Evolutionary conservation across 306 rosid species (phyloP).

Genomic region (Abrus pulchellus): DNA sequence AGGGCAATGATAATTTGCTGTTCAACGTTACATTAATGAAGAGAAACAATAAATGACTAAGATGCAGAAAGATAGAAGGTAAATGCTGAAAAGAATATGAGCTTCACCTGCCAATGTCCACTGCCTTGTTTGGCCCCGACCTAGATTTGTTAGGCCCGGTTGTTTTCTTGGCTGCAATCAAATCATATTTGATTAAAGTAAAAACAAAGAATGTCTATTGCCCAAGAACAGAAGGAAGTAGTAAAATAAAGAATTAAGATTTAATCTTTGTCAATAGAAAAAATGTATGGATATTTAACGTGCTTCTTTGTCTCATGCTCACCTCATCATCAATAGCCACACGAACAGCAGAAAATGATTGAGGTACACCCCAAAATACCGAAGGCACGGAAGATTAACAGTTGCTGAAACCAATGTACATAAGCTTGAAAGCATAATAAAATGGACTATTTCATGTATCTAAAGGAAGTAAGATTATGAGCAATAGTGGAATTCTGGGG

Average conservation of each 20-base stretch:
- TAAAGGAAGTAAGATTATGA: constrained; percentile 18
- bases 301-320: constrained; percentile 19
- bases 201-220: constrained; percentile 59
- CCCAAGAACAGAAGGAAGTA: constrained; percentile 39
- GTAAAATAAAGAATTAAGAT: not conserved
- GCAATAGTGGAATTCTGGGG: not conserved
- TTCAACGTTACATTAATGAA: not conserved
- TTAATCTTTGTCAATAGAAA: constrained; percentile 14
- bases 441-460: constrained; percentile 13
- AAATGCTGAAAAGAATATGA: not conserved
- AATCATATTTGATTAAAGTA: too few relatives aligned
- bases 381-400: constrained; percentile 2
- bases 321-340: constrained; percentile 22
- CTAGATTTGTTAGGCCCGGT: too few relatives aligned
- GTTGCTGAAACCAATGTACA: constrained; percentile 1
- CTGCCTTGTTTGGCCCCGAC: too few relatives aligned
- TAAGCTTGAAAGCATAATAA: constrained; percentile 27
- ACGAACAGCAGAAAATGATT: not conserved
- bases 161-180: too few relatives aligned
- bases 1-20: too few relatives aligned
- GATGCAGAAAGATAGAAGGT: constrained; percentile 24
- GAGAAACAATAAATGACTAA: not conserved
- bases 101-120: constrained; percentile 57
- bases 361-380: constrained; percentile 17
- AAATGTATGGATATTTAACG: not conserved